phyloP scores from a whole-genome alignment of 148 eudicot genomes.

The Vaccinium darrowii region DNA sequence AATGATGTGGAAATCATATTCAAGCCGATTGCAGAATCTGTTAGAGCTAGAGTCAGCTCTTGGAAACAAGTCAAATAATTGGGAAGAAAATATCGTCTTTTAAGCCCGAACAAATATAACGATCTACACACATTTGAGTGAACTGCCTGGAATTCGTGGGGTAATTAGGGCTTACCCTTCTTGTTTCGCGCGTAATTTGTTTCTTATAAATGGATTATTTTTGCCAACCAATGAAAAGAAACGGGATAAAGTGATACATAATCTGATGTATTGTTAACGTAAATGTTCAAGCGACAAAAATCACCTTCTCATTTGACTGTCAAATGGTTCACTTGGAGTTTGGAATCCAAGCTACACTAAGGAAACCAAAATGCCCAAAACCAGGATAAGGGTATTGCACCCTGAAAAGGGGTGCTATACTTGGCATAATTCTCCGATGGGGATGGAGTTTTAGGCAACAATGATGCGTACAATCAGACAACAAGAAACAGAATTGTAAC shows the following conservation, averaged over 20 bases:
- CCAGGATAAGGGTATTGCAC: background rate
- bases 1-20: background rate
- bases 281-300: background rate
- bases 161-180: background rate
- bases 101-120: no score
- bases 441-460: background rate
- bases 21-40: background rate
- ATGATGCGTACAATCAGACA: background rate
- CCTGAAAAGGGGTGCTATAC: background rate
- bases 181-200: background rate
- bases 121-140: no score
- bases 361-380: conserved; percentile 3
- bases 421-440: background rate
- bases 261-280: background rate
- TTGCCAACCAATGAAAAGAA: background rate
- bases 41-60: background rate
- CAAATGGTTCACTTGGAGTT: background rate
- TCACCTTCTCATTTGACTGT: background rate
- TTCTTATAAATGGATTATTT: background rate
- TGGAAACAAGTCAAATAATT: no score
- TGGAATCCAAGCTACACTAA: background rate
- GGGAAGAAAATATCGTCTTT: no score
- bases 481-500: background rate
- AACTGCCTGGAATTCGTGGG: no score
- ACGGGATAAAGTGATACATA: background rate